Base-by-base conservation (phyloP, 495 filamentous ascomycete genomes). In the Paragyromitra xinjiangensis region DNA sequence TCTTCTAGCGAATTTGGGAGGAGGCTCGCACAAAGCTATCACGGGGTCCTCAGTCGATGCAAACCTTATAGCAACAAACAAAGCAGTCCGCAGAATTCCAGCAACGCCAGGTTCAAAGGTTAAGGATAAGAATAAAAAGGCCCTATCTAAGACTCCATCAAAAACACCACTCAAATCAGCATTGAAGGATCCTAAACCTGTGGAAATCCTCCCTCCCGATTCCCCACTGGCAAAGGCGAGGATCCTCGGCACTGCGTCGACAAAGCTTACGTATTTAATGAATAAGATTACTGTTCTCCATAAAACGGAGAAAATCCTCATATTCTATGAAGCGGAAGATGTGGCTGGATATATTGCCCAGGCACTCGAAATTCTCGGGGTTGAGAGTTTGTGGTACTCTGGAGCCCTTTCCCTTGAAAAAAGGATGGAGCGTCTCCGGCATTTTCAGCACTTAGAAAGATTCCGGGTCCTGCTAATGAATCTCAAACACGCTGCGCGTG, bases 241-340 rank as follows among this genome's bases (percentile, higher is more conserved):
- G 61, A 86, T 98, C 55, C 83, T 94, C 64, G 93, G 92, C 7
- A 97, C 93, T 0, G 88, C 92, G 1, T 98, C 95, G 0, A 90
- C 91, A 0, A 98, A 98, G 83, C 85, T 98, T 2, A 93, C 91
- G 2, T 97, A 98, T 78, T 86, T 98, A 1, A 83, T 97, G 8
- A 90, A 93, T 68, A 85, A 87, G 66, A 88, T 98, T 12, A 79
- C 89, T 2, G 84, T 88, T 61, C 85, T 93, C 63, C 88, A 97
- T 55, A 81, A 86, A 6, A 81, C 86, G 0, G 94, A 97, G 71
- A 97, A 98, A 81, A 97, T 95, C 37, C 87, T 98, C 53, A 88
- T 98, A 26, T 98, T 98, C 82, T 97, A 97, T 84, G 94, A 97
- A 68, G 91, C 91, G 66, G 90, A 94, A 64, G 94, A 95, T 80